These are phyloP conservation scores for Dactylonectria estremocensis DNA, from an alignment of 2,329 filamentous ascomycete species.

Conservation along the genomic window DNA sequence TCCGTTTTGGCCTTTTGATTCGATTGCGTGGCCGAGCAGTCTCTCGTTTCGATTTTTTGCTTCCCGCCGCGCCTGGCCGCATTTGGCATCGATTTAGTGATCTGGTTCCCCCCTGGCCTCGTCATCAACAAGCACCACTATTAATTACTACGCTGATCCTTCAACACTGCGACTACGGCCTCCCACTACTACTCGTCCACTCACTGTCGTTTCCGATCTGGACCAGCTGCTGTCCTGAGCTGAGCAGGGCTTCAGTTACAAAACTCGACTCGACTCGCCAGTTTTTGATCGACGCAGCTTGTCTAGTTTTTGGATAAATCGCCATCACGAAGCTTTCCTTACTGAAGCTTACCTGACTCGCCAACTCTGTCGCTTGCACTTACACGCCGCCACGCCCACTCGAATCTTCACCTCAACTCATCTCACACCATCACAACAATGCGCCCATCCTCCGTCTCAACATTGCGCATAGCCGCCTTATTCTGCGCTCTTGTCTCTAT, in stretches of 20 bases:
- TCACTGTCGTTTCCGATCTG: constrained; percentile 21
- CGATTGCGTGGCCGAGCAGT: constrained; percentile 13
- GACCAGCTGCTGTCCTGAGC: constrained; percentile 2
- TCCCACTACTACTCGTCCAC: neutral
- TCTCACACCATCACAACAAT: constrained; percentile 29
- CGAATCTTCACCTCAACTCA: constrained; percentile 6
- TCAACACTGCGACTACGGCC: neutral
- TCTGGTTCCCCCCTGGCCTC: neutral
- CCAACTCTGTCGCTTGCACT: neutral
- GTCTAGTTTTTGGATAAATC: neutral
- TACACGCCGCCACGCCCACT: constrained; percentile 8
- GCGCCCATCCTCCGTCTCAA: constrained; percentile 32
- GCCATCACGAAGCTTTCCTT: neutral
- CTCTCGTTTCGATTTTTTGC: constrained; percentile 11
- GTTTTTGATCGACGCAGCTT: neutral
- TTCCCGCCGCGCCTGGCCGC: constrained; percentile 2
- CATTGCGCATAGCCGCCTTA: constrained; percentile 30
- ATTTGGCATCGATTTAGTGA: neutral
- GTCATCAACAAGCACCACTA: constrained; percentile 10
- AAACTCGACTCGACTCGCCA: neutral
- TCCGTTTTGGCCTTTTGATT: neutral
- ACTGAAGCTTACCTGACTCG: neutral
- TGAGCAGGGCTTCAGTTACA: neutral
- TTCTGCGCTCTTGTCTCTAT: constrained; percentile 36
- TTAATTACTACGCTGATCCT: no score